phyloP scores from a whole-genome alignment of 306 rosid species.

The Oemleria cerasiformis region DNA sequence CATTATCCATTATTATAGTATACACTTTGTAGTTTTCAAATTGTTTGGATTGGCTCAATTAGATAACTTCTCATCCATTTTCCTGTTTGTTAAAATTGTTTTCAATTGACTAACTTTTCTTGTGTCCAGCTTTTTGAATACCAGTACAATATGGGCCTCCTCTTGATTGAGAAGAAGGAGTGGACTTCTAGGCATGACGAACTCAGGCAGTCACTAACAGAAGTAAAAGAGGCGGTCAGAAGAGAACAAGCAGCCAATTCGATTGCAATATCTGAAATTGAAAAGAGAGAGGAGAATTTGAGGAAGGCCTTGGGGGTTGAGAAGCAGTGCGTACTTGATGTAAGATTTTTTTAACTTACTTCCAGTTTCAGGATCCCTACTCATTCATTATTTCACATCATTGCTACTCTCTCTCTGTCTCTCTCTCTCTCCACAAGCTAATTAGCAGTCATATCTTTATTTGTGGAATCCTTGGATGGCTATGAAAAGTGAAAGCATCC shows the following conservation, averaged over 20 bases:
- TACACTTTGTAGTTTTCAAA: neutral
- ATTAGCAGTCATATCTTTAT: neutral
- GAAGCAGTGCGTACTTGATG: slow-evolving; percentile 93
- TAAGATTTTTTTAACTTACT: slow-evolving; percentile 46
- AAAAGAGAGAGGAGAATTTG: slow-evolving; percentile 77
- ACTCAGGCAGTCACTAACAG: slow-evolving; percentile 48
- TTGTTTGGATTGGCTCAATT: neutral
- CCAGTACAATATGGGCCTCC: slow-evolving; percentile 96
- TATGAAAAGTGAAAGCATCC: neutral
- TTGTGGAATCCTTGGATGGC: neutral
- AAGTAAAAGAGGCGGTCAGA: slow-evolving; percentile 61
- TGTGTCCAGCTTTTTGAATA: slow-evolving; percentile 79
- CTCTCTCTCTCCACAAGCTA: neutral
- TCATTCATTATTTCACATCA: neutral
- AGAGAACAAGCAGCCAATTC: slow-evolving; percentile 70
- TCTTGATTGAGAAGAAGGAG: slow-evolving; percentile 93
- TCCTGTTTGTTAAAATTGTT: neutral
- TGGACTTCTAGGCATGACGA: slow-evolving; percentile 67
- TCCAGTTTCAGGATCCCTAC: neutral
- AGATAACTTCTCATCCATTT: neutral
- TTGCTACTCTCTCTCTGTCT: neutral
- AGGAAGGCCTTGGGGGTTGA: slow-evolving; percentile 93
- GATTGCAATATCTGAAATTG: slow-evolving; percentile 67
- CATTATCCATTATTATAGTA: neutral
- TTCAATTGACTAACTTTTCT: slow-evolving; percentile 17